These are phyloP conservation scores for Eucalyptus guilfoylei DNA, from an alignment of 345 rosid species.

Conservation along the genomic window DNA sequence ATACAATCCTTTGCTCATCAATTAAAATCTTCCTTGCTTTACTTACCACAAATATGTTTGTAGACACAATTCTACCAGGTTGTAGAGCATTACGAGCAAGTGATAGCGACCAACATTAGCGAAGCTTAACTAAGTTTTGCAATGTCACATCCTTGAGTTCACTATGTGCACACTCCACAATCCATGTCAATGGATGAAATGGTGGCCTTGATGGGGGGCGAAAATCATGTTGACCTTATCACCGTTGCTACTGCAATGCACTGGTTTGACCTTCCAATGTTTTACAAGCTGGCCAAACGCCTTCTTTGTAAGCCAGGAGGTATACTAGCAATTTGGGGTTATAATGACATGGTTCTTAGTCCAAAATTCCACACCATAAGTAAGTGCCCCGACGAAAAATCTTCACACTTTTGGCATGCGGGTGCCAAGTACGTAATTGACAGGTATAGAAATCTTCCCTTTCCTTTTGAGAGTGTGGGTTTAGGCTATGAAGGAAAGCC, in stretches of 20 bases:
- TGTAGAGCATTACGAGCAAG: not conserved
- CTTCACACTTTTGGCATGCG: too few species aligned
- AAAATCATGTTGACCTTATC: too few species aligned
- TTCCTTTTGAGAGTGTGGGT: not conserved
- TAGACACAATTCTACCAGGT: not conserved
- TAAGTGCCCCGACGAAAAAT: too few species aligned
- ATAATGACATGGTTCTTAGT: too few species aligned
- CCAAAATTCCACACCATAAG: too few species aligned
- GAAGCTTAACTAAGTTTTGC: not conserved
- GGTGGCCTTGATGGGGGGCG: too few species aligned
- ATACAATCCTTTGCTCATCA: not conserved
- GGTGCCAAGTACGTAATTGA: not conserved
- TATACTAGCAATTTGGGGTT: too few species aligned
- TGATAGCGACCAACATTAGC: not conserved
- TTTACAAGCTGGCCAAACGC: too few species aligned
- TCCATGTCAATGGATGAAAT: not conserved
- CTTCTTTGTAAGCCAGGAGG: too few species aligned
- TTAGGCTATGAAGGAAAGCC: not conserved
- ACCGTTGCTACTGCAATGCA: too few species aligned
- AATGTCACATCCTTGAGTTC: not conserved
- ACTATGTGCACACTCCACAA: not conserved
- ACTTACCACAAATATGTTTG: not conserved
- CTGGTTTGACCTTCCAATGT: too few species aligned
- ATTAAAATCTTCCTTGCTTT: not conserved
- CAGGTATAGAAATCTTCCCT: not conserved